Evolutionary conservation across 1,284 basidiomycete genomes (phyloP).

Genomic region (Tilletia setariae): DNA sequence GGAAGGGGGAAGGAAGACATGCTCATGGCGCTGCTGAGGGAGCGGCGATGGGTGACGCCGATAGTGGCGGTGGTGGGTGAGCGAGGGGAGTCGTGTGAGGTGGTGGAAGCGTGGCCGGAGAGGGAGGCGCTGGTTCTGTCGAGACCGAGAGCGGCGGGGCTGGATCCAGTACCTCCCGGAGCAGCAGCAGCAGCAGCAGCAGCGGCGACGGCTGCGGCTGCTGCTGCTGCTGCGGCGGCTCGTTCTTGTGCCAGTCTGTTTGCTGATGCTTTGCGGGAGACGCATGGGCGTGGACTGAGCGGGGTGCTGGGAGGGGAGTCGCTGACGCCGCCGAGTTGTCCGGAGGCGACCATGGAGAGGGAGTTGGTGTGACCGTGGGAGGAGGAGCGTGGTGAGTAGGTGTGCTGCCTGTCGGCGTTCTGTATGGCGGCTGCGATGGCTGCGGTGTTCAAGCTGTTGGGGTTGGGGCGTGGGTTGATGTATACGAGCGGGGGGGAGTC

Average conservation of each 20-base stretch:
- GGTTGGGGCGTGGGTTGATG: slow-evolving; percentile 6
- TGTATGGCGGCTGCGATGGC: neutral
- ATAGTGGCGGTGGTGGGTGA: neutral
- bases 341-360: neutral
- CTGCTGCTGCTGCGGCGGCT: neutral
- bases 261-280: slow-evolving; percentile 5
- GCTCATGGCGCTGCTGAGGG: neutral
- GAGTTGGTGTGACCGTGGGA: neutral
- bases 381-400: neutral
- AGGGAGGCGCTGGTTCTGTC: neutral
- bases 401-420: neutral
- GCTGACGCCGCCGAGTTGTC: neutral
- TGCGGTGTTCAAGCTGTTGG: neutral
- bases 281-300: slow-evolving; percentile 8
- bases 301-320: neutral
- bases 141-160: neutral
- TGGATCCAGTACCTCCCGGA: no score
- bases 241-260: no score
- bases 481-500: slow-evolving; percentile 4
- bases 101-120: neutral
- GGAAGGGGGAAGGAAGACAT: slow-evolving; percentile 4
- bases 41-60: neutral
- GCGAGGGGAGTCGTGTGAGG: neutral
- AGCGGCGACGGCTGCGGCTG: neutral
- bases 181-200: no score